Conservation (phyloP, 2,329 filamentous ascomycete genomes). For the Hypoxylon sp. region DNA sequence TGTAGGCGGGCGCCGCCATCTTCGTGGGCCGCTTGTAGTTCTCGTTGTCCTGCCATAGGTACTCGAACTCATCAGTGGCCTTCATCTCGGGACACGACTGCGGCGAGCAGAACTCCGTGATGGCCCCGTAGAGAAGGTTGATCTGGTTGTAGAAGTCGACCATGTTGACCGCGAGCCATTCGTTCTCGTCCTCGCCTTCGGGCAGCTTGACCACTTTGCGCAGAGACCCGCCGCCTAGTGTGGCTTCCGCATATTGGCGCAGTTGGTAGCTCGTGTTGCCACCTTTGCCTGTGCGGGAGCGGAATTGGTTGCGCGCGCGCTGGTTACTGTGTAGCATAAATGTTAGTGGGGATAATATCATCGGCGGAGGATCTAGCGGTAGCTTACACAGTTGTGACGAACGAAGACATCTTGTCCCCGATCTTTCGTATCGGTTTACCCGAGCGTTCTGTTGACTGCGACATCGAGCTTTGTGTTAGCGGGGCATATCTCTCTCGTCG, state of each 20-base stretch:
- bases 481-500: conserved; percentile 26
- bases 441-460: conserved; percentile 39
- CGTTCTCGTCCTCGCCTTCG: conserved; percentile 96
- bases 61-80: conserved; percentile 99
- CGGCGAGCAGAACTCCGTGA: conserved; percentile 98
- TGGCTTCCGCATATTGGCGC: conserved; percentile 98
- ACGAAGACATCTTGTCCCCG: conserved; percentile 75
- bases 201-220: conserved; percentile 97
- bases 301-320: conserved; percentile 90
- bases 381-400: conserved; percentile 76
- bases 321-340: conserved; percentile 74
- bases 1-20: conserved; percentile 97
- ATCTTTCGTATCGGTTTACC: conserved; percentile 42
- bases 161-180: conserved; percentile 98
- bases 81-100: conserved; percentile 99
- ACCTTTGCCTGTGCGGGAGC: conserved; percentile 87
- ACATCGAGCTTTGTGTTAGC: conserved; percentile 48
- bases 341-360: conserved; percentile 47
- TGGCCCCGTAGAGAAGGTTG: conserved; percentile 97
- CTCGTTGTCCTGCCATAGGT: conserved; percentile 97
- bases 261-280: conserved; percentile 90
- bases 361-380: conserved; percentile 51
- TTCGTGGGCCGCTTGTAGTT: conserved; percentile 97
- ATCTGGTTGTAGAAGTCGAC: conserved; percentile 99
- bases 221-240: conserved; percentile 92